Percentiles rank a stretch among this genome's conserved stretches.
Evolutionary conservation across 2,329 filamentous ascomycete species (phyloP).

Genomic region (Coniochaeta prunicola): DNA sequence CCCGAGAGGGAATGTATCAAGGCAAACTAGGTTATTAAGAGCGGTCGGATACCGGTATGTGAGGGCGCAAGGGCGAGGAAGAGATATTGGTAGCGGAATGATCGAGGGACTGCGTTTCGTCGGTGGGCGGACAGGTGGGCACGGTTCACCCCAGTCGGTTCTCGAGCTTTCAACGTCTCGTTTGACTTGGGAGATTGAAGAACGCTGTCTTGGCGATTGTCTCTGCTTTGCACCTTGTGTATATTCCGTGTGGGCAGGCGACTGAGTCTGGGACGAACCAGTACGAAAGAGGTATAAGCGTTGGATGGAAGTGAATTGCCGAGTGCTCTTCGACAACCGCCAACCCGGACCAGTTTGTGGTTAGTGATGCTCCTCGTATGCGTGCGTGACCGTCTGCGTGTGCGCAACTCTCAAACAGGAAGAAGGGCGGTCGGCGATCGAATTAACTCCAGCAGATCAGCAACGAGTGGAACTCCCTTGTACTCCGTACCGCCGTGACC

Average conservation of each 20-base stretch:
- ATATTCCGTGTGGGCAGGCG: background rate
- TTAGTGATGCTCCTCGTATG: background rate
- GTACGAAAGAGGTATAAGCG: background rate
- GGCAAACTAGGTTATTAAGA: background rate
- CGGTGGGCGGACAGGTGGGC: background rate
- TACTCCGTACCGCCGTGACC: background rate
- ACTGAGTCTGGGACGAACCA: background rate
- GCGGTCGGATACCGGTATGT: background rate
- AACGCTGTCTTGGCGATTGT: background rate
- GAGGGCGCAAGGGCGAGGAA: background rate
- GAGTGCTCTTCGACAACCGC: background rate
- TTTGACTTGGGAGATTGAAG: background rate
- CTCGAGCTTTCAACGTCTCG: background rate
- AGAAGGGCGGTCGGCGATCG: background rate
- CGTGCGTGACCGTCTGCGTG: background rate
- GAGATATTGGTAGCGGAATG: background rate
- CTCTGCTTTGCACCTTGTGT: background rate
- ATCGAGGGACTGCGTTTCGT: background rate
- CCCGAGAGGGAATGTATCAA: background rate
- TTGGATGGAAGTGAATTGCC: background rate
- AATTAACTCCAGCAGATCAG: background rate
- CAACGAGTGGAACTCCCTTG: background rate
- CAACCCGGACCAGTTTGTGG: background rate
- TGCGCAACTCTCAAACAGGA: background rate
- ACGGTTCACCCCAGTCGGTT: background rate